phyloP scores from a whole-genome alignment of 1,139 yeast species.

The Hansenula sp. region DNA sequence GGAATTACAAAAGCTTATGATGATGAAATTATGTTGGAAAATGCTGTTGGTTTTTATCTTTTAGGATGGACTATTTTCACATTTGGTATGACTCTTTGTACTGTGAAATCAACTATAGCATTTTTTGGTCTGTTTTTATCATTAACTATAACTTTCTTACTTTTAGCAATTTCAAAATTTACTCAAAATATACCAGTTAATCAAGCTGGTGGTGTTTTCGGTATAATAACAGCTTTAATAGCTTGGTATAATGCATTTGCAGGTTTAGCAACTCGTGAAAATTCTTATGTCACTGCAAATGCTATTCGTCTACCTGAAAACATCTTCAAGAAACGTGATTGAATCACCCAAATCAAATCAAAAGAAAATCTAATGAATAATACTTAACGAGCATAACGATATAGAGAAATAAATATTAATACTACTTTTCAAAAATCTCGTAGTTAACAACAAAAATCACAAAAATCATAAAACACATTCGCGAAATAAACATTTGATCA shows the following conservation, averaged over 20 bases:
- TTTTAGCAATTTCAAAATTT: constrained; percentile 49
- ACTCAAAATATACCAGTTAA: constrained; percentile 28
- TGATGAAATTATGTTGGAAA: constrained; percentile 34
- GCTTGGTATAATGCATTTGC: constrained; percentile 93
- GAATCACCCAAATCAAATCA: neutral
- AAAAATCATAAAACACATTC: no score
- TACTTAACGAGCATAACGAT: no score
- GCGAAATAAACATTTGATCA: no score
- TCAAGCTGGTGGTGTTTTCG: constrained; percentile 78
- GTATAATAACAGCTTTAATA: constrained; percentile 69
- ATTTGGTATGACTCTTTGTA: constrained; percentile 57
- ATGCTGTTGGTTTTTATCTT: constrained; percentile 71
- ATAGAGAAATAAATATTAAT: no score
- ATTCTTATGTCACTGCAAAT: constrained; percentile 51
- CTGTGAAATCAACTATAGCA: constrained; percentile 76
- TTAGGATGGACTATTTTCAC: constrained; percentile 82
- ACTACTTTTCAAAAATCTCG: no score
- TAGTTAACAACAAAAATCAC: no score
- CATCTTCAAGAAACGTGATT: neutral
- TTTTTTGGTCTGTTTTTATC: constrained; percentile 66
- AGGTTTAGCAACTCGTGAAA: constrained; percentile 75
- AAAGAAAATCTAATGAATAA: neutral
- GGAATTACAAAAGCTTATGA: constrained; percentile 58
- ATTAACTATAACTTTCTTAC: constrained; percentile 57
- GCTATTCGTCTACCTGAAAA: constrained; percentile 19